Evolutionary conservation across 1,284 basidiomycete species (phyloP), one percentile per base, ranked within the genome.

Genomic region (Rhodotorula glutinis): DNA sequence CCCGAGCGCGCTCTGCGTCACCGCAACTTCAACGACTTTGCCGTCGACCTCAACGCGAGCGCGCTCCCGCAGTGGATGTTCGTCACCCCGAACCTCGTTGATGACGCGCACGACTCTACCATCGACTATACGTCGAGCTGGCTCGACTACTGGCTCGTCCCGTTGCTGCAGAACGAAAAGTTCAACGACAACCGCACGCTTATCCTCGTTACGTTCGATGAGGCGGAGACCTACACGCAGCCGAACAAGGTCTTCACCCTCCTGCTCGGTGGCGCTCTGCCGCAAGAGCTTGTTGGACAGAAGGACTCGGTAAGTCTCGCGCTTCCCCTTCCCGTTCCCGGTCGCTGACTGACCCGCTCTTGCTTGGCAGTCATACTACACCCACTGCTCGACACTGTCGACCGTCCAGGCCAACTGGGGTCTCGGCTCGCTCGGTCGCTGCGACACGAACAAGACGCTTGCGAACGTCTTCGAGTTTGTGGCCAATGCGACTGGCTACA

Each of bases 371-470:
- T 83, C 80, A 1, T 86, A 82, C 79, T 87, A 87, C 77, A 84
- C 85, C 2, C 88, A 89, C 77, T 89, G 88, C 79, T 86, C 85
- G 13, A 75, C 78, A 54, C 76, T 88, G 56, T 82, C 83, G 23
- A 85, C 86, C 9, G 83, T 87, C 33, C 77, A 88, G 79, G 82
- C 82, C 56, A 88, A 88, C 81, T 88, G 86, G 85, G 78, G 79
- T 41, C 82, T 87, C 29, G 81, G 81, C 58, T 83, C 82, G 29
- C 83, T 87, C 29, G 85, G 86, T 40, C 83, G 85, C 55, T 80
- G 81, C 51, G 85, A 86, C 75, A 80, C 82, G 25, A 83, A 84
- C 75, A 74, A 73, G 64, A 79, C 77, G 23, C 64, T 83, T 67
- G 75, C 79, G 70, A 85, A 85, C 74, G 84, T 85, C 68, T 81